These are phyloP conservation scores for Psilocybe azurescens DNA, from an alignment of 768 basidiomycete species.

Conservation along the genomic window DNA sequence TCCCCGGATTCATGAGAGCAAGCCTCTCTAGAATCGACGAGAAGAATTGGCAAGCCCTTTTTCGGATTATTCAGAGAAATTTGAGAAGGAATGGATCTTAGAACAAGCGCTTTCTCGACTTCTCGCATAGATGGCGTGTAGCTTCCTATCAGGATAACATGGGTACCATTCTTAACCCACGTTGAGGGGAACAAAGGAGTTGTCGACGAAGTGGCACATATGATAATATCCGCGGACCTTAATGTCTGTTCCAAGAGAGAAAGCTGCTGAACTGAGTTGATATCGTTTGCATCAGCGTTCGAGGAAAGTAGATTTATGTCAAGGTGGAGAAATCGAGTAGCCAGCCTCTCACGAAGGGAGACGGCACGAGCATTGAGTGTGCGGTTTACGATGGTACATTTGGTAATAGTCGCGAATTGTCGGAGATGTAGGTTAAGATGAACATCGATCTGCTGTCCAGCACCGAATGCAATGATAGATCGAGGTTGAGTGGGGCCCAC, in stretches of 20 bases:
- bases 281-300: background rate
- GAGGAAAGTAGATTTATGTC: conserved; percentile 26
- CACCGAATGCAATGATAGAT: conserved; percentile 68
- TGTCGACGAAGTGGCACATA: conserved; percentile 79
- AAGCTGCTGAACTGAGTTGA: background rate
- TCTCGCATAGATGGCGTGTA: conserved; percentile 86
- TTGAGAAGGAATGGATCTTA: conserved; percentile 42
- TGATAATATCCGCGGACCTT: conserved; percentile 54
- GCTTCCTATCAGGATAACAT: conserved; percentile 81
- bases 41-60: conserved; percentile 39
- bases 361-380: conserved; percentile 52
- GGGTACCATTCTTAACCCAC: conserved; percentile 66
- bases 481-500: conserved; percentile 47
- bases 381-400: conserved; percentile 70
- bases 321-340: conserved; percentile 30
- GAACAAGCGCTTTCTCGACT: conserved; percentile 62
- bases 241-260: conserved; percentile 38
- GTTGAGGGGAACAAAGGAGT: conserved; percentile 70
- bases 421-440: conserved; percentile 69
- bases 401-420: conserved; percentile 56
- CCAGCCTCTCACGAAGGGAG: conserved; percentile 35
- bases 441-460: conserved; percentile 71
- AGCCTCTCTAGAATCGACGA: conserved; percentile 78
- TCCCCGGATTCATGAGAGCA: conserved; percentile 86
- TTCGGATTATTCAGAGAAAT: background rate